phyloP scores from a whole-genome alignment of 495 filamentous ascomycete species.

The Xylaria longipes region DNA sequence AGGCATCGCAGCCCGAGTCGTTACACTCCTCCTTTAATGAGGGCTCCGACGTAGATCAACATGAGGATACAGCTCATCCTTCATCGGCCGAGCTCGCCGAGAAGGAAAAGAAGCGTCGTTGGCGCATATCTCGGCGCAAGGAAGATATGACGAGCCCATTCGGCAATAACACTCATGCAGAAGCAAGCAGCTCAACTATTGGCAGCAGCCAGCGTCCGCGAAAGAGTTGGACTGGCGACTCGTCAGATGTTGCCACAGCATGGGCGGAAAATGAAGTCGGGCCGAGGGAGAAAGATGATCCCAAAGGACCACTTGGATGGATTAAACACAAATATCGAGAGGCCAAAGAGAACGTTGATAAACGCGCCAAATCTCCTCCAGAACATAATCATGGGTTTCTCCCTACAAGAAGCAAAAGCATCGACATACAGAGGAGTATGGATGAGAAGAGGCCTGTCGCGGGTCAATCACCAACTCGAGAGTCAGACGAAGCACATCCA shows the following conservation, averaged over 20 bases:
- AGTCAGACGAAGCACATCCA: slow-evolving; percentile 18
- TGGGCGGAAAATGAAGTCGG: slow-evolving; percentile 48
- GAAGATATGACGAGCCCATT: slow-evolving; percentile 57
- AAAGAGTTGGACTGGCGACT: slow-evolving; percentile 64
- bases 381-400: slow-evolving; percentile 41
- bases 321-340: slow-evolving; percentile 84
- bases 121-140: slow-evolving; percentile 75
- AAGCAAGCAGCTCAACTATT: slow-evolving; percentile 70
- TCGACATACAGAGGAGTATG: slow-evolving; percentile 47
- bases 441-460: slow-evolving; percentile 34
- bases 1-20: slow-evolving; percentile 70
- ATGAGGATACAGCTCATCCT: slow-evolving; percentile 58
- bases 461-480: slow-evolving; percentile 14
- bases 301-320: slow-evolving; percentile 80
- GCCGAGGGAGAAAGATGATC: slow-evolving; percentile 56
- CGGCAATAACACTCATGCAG: slow-evolving; percentile 68
- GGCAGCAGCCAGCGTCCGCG: slow-evolving; percentile 62
- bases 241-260: slow-evolving; percentile 49
- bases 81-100: slow-evolving; percentile 50
- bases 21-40: slow-evolving; percentile 79
- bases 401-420: slow-evolving; percentile 47
- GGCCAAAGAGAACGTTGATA: slow-evolving; percentile 69
- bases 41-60: slow-evolving; percentile 75
- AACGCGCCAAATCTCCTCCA: slow-evolving; percentile 55
- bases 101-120: slow-evolving; percentile 71